Conservation (phyloP, 495 filamentous ascomycete genomes). For the Penicillium canariense region DNA sequence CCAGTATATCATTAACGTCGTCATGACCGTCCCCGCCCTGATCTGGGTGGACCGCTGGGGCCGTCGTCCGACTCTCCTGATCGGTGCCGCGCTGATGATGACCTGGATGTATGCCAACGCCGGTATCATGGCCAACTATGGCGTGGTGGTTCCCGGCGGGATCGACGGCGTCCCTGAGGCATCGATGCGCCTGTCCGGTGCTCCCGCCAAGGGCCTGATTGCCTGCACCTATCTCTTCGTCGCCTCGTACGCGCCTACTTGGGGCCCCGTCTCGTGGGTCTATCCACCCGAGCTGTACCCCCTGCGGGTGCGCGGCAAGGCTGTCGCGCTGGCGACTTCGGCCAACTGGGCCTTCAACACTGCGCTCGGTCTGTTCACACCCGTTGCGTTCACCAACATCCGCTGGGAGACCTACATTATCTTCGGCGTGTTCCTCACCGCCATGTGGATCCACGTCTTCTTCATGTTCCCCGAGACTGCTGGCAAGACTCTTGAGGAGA, state of each 20-base stretch:
- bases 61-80: slow-evolving; percentile 58
- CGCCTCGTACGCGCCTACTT: slow-evolving; percentile 53
- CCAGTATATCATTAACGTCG: slow-evolving; percentile 64
- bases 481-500: slow-evolving; percentile 78
- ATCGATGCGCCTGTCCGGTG: slow-evolving; percentile 37
- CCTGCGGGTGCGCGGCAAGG: slow-evolving; percentile 60
- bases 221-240: slow-evolving; percentile 68
- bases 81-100: slow-evolving; percentile 66
- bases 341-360: slow-evolving; percentile 79
- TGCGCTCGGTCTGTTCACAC: slow-evolving; percentile 72
- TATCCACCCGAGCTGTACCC: slow-evolving; percentile 69
- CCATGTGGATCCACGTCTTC: slow-evolving; percentile 69
- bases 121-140: slow-evolving; percentile 55
- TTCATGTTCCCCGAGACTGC: slow-evolving; percentile 80
- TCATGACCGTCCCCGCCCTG: slow-evolving; percentile 52
- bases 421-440: slow-evolving; percentile 70
- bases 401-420: slow-evolving; percentile 71
- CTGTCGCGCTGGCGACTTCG: slow-evolving; percentile 63
- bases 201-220: slow-evolving; percentile 53
- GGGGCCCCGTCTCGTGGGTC: slow-evolving; percentile 63
- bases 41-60: slow-evolving; percentile 62
- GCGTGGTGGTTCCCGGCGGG: slow-evolving; percentile 50
- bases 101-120: slow-evolving; percentile 68
- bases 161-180: slow-evolving; percentile 33
- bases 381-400: slow-evolving; percentile 67